phyloP scores from a whole-genome alignment of 768 basidiomycete species.

The Leccinum olivaceopallidum region DNA sequence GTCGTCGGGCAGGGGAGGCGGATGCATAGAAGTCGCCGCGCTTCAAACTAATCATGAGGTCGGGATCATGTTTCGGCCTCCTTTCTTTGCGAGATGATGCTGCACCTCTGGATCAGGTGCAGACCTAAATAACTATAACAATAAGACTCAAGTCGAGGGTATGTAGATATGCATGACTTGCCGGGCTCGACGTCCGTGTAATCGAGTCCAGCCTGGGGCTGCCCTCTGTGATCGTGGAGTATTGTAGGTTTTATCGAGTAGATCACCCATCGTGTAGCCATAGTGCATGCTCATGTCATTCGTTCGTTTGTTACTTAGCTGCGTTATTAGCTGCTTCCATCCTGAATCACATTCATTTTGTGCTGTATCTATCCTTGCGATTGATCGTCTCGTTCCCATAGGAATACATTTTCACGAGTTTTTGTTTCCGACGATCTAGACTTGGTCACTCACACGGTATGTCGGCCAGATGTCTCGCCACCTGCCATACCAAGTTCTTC shows the following conservation, averaged over 20 bases:
- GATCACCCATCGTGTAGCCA: conserved; percentile 9
- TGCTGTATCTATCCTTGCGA: background rate
- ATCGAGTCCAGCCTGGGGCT: conserved; percentile 11
- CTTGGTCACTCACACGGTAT: background rate
- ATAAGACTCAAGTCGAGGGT: background rate
- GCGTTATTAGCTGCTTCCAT: background rate
- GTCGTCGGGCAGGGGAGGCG: conserved; percentile 5
- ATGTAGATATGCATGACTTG: background rate
- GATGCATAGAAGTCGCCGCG: conserved; percentile 20
- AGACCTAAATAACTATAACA: background rate
- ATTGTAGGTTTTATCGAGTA: background rate
- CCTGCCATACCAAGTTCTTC: background rate
- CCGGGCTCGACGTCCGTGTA: conserved; percentile 8
- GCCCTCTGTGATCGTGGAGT: background rate
- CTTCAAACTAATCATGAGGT: conserved; percentile 10
- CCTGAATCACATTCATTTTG: background rate
- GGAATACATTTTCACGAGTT: background rate
- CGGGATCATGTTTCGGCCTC: too few relatives aligned
- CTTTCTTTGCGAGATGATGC: background rate
- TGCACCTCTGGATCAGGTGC: conserved; percentile 12
- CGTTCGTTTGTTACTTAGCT: background rate
- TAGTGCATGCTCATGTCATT: conserved; percentile 1
- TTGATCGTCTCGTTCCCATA: background rate
- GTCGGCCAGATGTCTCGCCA: background rate
- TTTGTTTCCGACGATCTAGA: background rate